These are phyloP conservation scores for Diplosphaera chodatii DNA, from an alignment of 139 green algal genomes.

Conservation along the genomic window DNA sequence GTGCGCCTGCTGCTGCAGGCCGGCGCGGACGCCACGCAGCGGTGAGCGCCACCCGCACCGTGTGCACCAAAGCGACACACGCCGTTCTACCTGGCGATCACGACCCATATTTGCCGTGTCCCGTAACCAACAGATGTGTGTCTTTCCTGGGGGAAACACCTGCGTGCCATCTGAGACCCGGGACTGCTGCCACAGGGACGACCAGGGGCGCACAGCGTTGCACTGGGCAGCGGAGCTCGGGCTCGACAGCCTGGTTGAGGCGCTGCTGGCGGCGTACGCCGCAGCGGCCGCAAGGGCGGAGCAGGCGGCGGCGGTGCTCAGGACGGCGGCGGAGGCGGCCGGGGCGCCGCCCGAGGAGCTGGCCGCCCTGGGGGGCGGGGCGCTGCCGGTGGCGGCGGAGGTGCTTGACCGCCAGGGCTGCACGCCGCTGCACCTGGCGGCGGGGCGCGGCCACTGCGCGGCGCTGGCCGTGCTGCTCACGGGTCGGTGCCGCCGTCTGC, in stretches of 20 bases:
- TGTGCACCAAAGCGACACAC: too few relatives aligned
- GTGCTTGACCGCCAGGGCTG: slow-evolving; percentile 65
- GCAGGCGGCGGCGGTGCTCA: neutral
- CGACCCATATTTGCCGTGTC: too few relatives aligned
- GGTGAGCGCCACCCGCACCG: slow-evolving; percentile 22
- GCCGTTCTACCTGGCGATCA: too few relatives aligned
- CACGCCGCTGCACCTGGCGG: slow-evolving; percentile 61
- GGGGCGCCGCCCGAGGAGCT: slow-evolving; percentile 3
- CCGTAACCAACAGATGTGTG: too few relatives aligned
- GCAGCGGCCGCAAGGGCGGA: neutral
- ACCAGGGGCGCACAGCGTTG: slow-evolving; percentile 62
- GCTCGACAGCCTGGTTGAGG: slow-evolving; percentile 5
- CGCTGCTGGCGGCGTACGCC: slow-evolving; percentile 28
- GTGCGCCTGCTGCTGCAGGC: slow-evolving; percentile 42
- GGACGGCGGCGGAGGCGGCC: slow-evolving; percentile 1
- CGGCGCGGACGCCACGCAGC: slow-evolving; percentile 26
- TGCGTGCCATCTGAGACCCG: too few relatives aligned
- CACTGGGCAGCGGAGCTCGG: slow-evolving; percentile 69
- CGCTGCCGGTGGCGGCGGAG: slow-evolving; percentile 10
- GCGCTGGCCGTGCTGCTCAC: slow-evolving; percentile 16
- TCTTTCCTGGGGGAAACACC: too few relatives aligned
- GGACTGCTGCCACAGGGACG: slow-evolving; percentile 54
- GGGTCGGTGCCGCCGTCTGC: too few relatives aligned
- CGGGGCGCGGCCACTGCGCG: slow-evolving; percentile 22
- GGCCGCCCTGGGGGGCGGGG: neutral